Percentiles rank a stretch among this genome's conserved stretches.
Evolutionary conservation across 2,329 filamentous ascomycete species (phyloP).

Genomic region (Clonostachys byssicola): DNA sequence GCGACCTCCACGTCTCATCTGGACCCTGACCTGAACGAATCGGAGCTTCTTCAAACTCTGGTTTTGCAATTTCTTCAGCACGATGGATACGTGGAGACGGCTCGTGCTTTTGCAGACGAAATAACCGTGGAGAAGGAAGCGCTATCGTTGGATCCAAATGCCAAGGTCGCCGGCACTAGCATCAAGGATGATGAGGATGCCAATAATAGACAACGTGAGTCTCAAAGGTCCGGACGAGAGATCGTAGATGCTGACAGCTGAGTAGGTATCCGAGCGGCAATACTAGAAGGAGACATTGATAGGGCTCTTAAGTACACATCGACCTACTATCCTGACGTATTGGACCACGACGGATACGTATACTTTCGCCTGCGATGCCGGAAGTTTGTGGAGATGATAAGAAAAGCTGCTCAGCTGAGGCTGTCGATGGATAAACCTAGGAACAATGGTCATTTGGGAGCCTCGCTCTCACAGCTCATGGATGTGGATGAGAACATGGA

Average conservation of each 20-base stretch:
- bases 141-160: slow-evolving; percentile 52
- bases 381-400: slow-evolving; percentile 94
- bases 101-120: slow-evolving; percentile 81
- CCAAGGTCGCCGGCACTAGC: slow-evolving; percentile 54
- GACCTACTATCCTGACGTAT: slow-evolving; percentile 73
- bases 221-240: neutral
- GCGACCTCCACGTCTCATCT: slow-evolving; percentile 54
- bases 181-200: slow-evolving; percentile 82
- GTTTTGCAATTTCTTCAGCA: slow-evolving; percentile 86
- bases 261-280: slow-evolving; percentile 77
- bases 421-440: slow-evolving; percentile 22
- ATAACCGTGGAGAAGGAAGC: slow-evolving; percentile 70
- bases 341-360: slow-evolving; percentile 76
- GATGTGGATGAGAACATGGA: slow-evolving; percentile 51
- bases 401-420: slow-evolving; percentile 63
- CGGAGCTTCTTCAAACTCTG: slow-evolving; percentile 75
- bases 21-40: slow-evolving; percentile 64
- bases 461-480: slow-evolving; percentile 43
- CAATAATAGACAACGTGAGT: slow-evolving; percentile 76
- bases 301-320: slow-evolving; percentile 79
- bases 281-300: slow-evolving; percentile 91
- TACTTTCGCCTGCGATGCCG: slow-evolving; percentile 85
- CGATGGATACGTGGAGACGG: slow-evolving; percentile 93
- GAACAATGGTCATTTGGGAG: slow-evolving; percentile 30
- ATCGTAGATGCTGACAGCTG: slow-evolving; percentile 3